Base-by-base conservation (phyloP, 306 rosid species). In the Hippophae gyantsensis region DNA sequence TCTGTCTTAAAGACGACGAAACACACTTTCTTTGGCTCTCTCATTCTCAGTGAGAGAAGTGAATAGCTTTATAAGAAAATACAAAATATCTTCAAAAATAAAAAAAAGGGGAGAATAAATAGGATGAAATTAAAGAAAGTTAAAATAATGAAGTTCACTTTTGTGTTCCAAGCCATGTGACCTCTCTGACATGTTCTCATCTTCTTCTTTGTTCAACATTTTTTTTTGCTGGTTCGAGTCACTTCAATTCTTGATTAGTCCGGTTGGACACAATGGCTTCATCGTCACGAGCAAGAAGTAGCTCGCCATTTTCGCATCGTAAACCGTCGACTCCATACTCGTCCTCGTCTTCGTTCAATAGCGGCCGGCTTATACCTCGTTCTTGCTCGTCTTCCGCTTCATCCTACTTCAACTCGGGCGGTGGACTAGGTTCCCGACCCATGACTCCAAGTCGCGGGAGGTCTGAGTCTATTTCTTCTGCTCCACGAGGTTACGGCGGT, bases 271-370 rank as follows among this genome's bases (percentile, higher is more conserved):
- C 65, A 66, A 86, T 93, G 99, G 97, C 97, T 7, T 88, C 95
- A 46, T 89, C 99, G 27, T 93, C 99, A 0, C 79, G 95, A 56
- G 95, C 90, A 58, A 64, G 95, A 71, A 89, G 97, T 72, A 86
- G 97, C 76, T 93, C 99, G 11, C 99, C 97, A 44, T 93, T 89
- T 68, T 86, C 97, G 48, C 44, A 86, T 62, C 84, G 99, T 18
- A 93, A 93, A 63, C 78, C 95, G 0, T 74, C 84, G 10, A 79
- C 90, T 46, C 95, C 97, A 13, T 89, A 75, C 70, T 86, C 89
- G 0, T 89, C 97, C 9, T 77, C 86, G 42, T 84, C 95, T 7
- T 86, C 94, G 4, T 78, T 93, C 57, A 48, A 72, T 43, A 93
- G 71, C 71, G 85, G 95, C 42, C 77, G 85, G 44, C 64, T 86